Evolutionary conservation across 2,329 filamentous ascomycete species (phyloP), one percentile per base, ranked within the genome.

Genomic region (Whalleya microplaca): DNA sequence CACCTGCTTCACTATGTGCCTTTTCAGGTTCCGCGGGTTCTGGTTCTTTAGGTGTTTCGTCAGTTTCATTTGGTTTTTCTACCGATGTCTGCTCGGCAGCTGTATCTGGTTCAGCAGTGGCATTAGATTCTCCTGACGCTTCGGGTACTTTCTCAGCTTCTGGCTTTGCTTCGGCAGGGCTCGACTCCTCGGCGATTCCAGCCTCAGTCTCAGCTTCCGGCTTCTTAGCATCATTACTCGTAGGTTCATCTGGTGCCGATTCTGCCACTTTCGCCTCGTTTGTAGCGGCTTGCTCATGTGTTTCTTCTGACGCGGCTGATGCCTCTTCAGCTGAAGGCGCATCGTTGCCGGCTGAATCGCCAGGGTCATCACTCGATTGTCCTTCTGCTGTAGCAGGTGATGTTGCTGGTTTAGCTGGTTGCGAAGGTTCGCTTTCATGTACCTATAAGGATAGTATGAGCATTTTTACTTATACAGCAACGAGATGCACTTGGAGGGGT

Each of bases 21-120:
- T 19, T 41, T 45, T 62, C 59, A 21, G 29, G 37, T 43, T 50
- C 29, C 21, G 49, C 21, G 27, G 55, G 16, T 23, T 62, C 52
- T 19, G 59, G 56, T n/a, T 56, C 57, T 40, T 56, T 48, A 6
- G 59, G n/a, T 3, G 40, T 27, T 37, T 63, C 60, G 21, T 56
- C 47, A 14, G 48, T 23, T 10, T 53, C 44, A 44, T 16, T 29
- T 18, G 51, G 19, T 29, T 19, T 40, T 41, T 51, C 53, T 20
- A 18, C 16, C 18, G 42, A 32, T 40, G 40, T 23, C n/a, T 14
- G 7, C n/a, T 41, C 48, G 1, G 45, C n/a, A 20, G 32, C 8
- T 10, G 49, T 3, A 21, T 60, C 59, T 3, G 29, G 46, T 12
- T 27, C 27, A 4, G 45, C 16, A 49, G 32, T 37, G 8, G 8